These are phyloP conservation scores for Lodderomyces orthopsilosis DNA, from an alignment of 1,139 yeast genomes.

Conservation along the genomic window DNA sequence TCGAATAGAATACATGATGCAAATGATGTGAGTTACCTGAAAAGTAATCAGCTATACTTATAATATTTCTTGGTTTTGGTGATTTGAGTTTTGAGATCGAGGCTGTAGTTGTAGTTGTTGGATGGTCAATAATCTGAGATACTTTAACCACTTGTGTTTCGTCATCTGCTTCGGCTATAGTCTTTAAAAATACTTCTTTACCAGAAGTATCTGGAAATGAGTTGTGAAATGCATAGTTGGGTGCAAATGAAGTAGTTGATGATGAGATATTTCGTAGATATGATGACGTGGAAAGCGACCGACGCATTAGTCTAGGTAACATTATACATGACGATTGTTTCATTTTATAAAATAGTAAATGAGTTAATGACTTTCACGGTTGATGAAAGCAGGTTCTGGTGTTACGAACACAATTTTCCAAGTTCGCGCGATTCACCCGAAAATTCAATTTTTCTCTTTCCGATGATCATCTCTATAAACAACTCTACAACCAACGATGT, in stretches of 20 bases:
- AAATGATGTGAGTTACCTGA: conserved; percentile 43
- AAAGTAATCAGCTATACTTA: conserved; percentile 37
- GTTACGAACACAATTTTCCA: too few relatives aligned
- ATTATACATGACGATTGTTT: not conserved
- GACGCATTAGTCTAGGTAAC: not conserved
- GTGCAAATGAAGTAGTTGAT: not conserved
- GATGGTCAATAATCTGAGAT: conserved; percentile 1
- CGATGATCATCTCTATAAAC: conserved; percentile 3
- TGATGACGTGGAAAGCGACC: not conserved
- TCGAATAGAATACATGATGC: conserved; percentile 27
- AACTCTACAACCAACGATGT: not conserved
- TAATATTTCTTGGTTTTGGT: conserved; percentile 3
- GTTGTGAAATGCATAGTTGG: conserved; percentile 3
- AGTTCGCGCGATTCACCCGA: not conserved
- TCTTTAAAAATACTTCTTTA: not conserved
- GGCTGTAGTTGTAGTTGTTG: conserved; percentile 2
- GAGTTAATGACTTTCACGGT: not conserved
- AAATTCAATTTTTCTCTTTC: not conserved
- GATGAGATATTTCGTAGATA: not conserved
- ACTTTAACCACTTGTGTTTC: conserved; percentile 2
- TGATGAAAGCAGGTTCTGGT: too few relatives aligned
- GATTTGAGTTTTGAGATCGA: not conserved
- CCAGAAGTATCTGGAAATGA: not conserved
- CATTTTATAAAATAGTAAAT: not conserved
- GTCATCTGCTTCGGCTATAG: not conserved